Percentiles rank a stretch among this genome's conserved stretches.
Evolutionary conservation across 164 flowering plant species (phyloP).

Genomic region (Magnolia changhungtana): DNA sequence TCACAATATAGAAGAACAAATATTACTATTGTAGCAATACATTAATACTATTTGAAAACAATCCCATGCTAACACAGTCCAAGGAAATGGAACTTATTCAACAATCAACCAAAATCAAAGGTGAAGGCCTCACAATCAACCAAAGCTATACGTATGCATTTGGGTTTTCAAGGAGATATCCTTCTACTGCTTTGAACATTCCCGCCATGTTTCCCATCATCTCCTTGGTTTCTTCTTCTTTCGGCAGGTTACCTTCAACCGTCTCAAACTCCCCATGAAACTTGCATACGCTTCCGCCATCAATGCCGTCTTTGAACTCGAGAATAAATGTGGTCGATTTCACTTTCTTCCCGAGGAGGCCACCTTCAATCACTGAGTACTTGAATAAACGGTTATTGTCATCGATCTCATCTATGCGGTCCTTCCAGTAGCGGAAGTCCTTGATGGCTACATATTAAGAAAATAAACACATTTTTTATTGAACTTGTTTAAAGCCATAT

Average conservation of each 20-base stretch:
- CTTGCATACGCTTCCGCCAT: slow-evolving; percentile 8
- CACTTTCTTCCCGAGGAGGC: slow-evolving; percentile 5
- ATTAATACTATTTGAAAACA: too few relatives aligned
- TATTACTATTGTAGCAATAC: too few relatives aligned
- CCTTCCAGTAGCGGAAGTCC: slow-evolving; percentile 3
- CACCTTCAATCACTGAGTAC: slow-evolving; percentile 10
- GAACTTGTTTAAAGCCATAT: background rate
- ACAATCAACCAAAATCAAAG: too few relatives aligned
- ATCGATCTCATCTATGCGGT: slow-evolving; percentile 3
- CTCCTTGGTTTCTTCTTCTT: slow-evolving; percentile 1
- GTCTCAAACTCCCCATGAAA: background rate
- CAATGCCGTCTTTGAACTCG: background rate
- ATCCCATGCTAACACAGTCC: too few relatives aligned
- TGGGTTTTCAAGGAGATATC: slow-evolving; percentile 4
- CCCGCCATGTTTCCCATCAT: slow-evolving; percentile 1
- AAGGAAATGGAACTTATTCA: too few relatives aligned
- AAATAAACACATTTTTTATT: background rate
- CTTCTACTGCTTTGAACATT: slow-evolving; percentile 4
- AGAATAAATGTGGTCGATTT: background rate
- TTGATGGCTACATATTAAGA: background rate
- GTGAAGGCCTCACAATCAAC: background rate
- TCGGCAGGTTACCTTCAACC: background rate
- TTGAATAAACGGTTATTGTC: background rate
- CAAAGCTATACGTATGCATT: background rate
- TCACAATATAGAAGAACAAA: too few relatives aligned